A percentile compares a stretch with the other conserved stretches of the same genome.
These are phyloP conservation scores for Casuarina glauca DNA, from an alignment of 306 rosid genomes.

Conservation along the genomic window DNA sequence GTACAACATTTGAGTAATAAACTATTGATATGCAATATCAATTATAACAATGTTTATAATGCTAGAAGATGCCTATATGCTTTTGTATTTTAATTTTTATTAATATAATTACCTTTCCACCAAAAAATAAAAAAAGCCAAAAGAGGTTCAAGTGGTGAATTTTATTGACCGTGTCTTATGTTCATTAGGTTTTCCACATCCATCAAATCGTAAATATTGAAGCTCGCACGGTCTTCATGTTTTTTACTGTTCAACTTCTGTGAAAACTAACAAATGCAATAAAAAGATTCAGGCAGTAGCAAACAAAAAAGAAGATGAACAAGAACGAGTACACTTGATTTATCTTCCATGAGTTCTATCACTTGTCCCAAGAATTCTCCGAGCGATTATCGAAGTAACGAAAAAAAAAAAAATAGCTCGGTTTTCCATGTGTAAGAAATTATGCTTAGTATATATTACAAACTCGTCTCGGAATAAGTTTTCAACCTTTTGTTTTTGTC, in stretches of 20 bases:
- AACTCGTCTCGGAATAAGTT: background rate
- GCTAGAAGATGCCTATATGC: too few species aligned
- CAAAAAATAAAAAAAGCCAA: too few species aligned
- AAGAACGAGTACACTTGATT: background rate
- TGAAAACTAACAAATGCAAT: background rate
- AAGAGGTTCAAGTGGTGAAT: too few species aligned
- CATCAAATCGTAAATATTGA: too few species aligned
- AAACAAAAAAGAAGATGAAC: background rate
- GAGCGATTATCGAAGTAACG: background rate
- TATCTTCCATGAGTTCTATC: background rate
- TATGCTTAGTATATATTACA: too few species aligned
- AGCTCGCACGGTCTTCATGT: background rate
- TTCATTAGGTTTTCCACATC: background rate
- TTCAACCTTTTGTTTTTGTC: background rate
- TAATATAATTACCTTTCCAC: too few species aligned
- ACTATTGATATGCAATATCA: too few species aligned
- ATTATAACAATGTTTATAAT: too few species aligned
- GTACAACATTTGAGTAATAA: too few species aligned
- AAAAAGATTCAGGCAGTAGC: background rate
- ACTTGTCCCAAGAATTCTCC: background rate
- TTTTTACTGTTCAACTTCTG: background rate
- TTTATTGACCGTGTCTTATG: background rate
- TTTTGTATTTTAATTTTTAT: too few species aligned
- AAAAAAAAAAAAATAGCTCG: background rate
- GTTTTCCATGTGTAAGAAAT: too few species aligned